Conservation (phyloP, 768 basidiomycete species). For the Lentinus brumalis region DNA sequence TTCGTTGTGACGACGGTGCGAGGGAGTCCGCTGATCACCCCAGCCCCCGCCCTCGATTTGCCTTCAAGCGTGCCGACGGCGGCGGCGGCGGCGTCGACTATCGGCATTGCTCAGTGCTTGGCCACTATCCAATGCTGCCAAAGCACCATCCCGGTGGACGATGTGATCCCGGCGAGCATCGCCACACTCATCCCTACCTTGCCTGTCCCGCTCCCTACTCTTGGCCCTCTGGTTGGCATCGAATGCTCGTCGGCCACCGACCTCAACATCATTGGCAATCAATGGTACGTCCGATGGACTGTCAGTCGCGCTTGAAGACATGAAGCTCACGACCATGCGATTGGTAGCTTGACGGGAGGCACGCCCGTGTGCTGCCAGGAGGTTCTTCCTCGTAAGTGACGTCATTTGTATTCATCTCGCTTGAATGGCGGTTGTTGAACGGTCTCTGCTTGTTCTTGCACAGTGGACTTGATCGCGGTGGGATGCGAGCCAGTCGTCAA, state of each 20-base stretch:
- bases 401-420: background rate
- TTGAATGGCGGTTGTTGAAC: background rate
- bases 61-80: background rate
- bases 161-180: constrained; percentile 3
- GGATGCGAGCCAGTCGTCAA: constrained; percentile 12
- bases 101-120: background rate
- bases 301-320: background rate
- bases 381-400: background rate
- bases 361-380: constrained; percentile 16
- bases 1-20: background rate
- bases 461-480: constrained; percentile 7
- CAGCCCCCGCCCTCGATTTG: background rate
- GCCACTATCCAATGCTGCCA: constrained; percentile 6
- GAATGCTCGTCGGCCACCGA: constrained; percentile 2
- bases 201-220: constrained; percentile 14
- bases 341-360: constrained; percentile 5
- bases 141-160: background rate
- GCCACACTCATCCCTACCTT: constrained; percentile 2
- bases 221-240: constrained; percentile 11
- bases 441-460: background rate
- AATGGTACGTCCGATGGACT: constrained; percentile 8
- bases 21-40: background rate
- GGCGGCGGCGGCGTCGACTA: background rate
- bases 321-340: background rate
- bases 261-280: constrained; percentile 2